These are phyloP conservation scores for Clathrospora elynae DNA, from an alignment of 2,329 filamentous ascomycete genomes.

Conservation along the genomic window DNA sequence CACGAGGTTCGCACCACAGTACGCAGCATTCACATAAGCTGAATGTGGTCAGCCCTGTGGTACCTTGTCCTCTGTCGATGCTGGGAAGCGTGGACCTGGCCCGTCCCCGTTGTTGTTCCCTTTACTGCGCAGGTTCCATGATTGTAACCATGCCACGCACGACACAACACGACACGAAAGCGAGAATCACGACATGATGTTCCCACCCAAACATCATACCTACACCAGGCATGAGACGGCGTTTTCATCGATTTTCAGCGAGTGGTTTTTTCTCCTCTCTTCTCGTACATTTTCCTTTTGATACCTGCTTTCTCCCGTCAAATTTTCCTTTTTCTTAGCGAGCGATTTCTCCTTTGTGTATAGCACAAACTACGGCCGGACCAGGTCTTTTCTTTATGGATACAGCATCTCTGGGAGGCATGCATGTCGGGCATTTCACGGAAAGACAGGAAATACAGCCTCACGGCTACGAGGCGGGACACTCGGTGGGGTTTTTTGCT, in stretches of 20 bases:
- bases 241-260: constrained; percentile 54
- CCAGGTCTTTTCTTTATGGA: constrained; percentile 46
- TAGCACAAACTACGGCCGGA: constrained; percentile 40
- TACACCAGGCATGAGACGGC: constrained; percentile 59
- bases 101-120: constrained; percentile 41
- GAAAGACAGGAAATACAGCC: constrained; percentile 49
- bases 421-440: constrained; percentile 52
- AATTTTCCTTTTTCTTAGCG: constrained; percentile 52
- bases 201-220: constrained; percentile 48
- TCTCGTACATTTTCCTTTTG: constrained; percentile 46
- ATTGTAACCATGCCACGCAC: constrained; percentile 49
- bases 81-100: constrained; percentile 52
- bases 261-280: constrained; percentile 44
- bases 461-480: constrained; percentile 52
- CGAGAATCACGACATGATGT: constrained; percentile 52
- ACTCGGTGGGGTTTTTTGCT: constrained; percentile 45
- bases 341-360: constrained; percentile 47
- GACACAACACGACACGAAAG: constrained; percentile 53
- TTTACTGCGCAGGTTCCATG: constrained; percentile 41
- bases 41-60: constrained; percentile 26
- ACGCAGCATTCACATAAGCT: constrained; percentile 78
- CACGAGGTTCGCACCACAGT: constrained; percentile 76
- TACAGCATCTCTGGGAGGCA: constrained; percentile 53
- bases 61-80: constrained; percentile 36
- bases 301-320: too few species aligned